Evolutionary conservation across 1,284 basidiomycete genomes (phyloP).

Genomic region (Cryptococcus depauperatus): DNA sequence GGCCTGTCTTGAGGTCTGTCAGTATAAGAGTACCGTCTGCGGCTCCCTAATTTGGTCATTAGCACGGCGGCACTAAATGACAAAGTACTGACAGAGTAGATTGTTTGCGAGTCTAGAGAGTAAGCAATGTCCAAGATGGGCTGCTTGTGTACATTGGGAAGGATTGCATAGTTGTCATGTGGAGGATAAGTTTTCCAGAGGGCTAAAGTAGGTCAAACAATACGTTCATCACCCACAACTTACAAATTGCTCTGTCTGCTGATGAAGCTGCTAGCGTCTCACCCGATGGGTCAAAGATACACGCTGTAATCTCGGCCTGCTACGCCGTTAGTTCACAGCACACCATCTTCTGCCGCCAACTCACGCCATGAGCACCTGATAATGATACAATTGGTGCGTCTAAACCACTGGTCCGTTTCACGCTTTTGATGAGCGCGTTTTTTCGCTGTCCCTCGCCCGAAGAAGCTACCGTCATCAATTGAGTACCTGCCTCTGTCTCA

Average conservation of each 20-base stretch:
- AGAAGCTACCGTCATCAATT: conserved; percentile 40
- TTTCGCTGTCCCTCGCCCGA: conserved; percentile 41
- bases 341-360: conserved; percentile 9
- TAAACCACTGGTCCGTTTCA: conserved; percentile 42
- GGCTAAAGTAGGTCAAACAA: conserved; percentile 21
- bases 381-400: conserved; percentile 41
- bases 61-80: neutral
- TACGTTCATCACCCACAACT: conserved; percentile 11
- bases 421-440: conserved; percentile 38
- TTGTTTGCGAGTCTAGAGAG: conserved; percentile 40
- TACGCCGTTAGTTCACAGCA: neutral
- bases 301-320: conserved; percentile 45
- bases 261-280: conserved; percentile 43
- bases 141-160: conserved; percentile 44
- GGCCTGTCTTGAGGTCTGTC: conserved; percentile 40
- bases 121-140: conserved; percentile 45
- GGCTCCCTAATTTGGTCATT: conserved; percentile 22
- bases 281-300: conserved; percentile 45
- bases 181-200: conserved; percentile 47
- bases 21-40: conserved; percentile 42
- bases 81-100: conserved; percentile 36
- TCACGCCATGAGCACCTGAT: conserved; percentile 41
- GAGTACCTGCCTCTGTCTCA: conserved; percentile 22
- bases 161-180: conserved; percentile 45
- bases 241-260: conserved; percentile 43